Percentiles rank a stretch among this genome's conserved stretches.
These are phyloP conservation scores for Lathyrus aphaca DNA, from an alignment of 306 rosid species.

Conservation along the genomic window DNA sequence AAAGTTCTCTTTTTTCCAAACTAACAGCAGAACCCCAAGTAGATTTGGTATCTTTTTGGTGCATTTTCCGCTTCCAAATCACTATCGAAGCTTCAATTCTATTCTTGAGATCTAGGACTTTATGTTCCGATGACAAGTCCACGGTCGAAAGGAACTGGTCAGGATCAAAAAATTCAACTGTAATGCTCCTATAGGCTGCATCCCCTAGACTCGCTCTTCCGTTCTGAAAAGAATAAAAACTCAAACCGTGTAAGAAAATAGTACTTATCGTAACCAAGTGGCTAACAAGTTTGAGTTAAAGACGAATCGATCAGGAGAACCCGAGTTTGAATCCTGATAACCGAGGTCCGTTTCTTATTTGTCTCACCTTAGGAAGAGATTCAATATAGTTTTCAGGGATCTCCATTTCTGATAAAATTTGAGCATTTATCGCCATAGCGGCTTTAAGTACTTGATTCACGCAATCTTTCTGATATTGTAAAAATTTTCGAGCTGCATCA, in stretches of 20 bases:
- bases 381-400: constrained; percentile 92
- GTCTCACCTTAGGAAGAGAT: constrained; percentile 83
- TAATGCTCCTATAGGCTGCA: constrained; percentile 69
- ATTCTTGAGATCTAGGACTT: constrained; percentile 82
- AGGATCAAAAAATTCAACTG: constrained; percentile 90
- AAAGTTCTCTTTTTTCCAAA: constrained; percentile 90
- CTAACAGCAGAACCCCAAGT: constrained; percentile 95
- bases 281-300: background rate
- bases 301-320: background rate
- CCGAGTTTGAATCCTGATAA: background rate
- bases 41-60: constrained; percentile 88
- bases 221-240: constrained; percentile 53
- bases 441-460: constrained; percentile 99
- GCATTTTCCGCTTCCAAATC: constrained; percentile 94
- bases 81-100: constrained; percentile 94
- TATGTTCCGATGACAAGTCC: constrained; percentile 93
- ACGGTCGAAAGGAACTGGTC: constrained; percentile 77
- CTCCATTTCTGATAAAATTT: constrained; percentile 88
- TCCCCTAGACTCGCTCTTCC: constrained; percentile 98
- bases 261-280: background rate
- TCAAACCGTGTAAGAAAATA: background rate
- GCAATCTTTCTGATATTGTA: constrained; percentile 90
- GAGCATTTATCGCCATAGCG: constrained; percentile 99
- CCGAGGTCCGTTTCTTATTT: background rate
- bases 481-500: constrained; percentile 73